Evolutionary conservation across 495 filamentous ascomycete species (phyloP).

Genomic region (Neurospora sp.): DNA sequence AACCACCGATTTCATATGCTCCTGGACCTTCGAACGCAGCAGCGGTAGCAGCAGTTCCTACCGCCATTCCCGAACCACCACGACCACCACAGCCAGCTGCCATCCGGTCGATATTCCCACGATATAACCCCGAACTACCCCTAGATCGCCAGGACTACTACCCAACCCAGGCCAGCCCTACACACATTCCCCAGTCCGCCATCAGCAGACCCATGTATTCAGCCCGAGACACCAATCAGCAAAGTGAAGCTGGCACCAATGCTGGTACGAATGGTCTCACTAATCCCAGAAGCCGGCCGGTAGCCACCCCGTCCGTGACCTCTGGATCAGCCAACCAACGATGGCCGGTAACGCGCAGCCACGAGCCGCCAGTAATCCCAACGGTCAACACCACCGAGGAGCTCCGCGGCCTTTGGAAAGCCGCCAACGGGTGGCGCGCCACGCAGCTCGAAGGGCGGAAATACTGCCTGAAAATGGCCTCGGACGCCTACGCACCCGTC

Average conservation of each 20-base stretch:
- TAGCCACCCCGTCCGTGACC: slow-evolving; percentile 17
- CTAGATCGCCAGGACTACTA: slow-evolving; percentile 60
- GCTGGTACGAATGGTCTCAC: neutral
- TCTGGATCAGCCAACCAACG: neutral
- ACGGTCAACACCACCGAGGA: slow-evolving; percentile 40
- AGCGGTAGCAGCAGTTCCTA: slow-evolving; percentile 7
- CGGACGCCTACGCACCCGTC: slow-evolving; percentile 37
- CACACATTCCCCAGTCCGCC: slow-evolving; percentile 43
- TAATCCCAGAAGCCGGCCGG: neutral
- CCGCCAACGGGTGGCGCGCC: slow-evolving; percentile 44
- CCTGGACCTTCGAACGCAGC: slow-evolving; percentile 10
- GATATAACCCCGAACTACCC: slow-evolving; percentile 62
- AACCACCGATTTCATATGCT: slow-evolving; percentile 29
- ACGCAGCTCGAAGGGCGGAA: slow-evolving; percentile 36
- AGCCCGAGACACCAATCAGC: slow-evolving; percentile 22
- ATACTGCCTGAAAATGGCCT: slow-evolving; percentile 40
- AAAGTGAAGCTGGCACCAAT: slow-evolving; percentile 12
- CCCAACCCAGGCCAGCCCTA: slow-evolving; percentile 45
- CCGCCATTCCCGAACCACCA: slow-evolving; percentile 6
- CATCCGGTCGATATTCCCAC: slow-evolving; percentile 61
- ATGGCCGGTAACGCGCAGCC: slow-evolving; percentile 4
- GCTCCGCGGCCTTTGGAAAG: slow-evolving; percentile 44
- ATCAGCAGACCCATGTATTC: slow-evolving; percentile 50
- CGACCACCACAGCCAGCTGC: slow-evolving; percentile 20
- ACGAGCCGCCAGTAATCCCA: slow-evolving; percentile 36